Evolutionary conservation across 352 stramenopile species (phyloP).

Genomic region (Globisporangium polare): DNA sequence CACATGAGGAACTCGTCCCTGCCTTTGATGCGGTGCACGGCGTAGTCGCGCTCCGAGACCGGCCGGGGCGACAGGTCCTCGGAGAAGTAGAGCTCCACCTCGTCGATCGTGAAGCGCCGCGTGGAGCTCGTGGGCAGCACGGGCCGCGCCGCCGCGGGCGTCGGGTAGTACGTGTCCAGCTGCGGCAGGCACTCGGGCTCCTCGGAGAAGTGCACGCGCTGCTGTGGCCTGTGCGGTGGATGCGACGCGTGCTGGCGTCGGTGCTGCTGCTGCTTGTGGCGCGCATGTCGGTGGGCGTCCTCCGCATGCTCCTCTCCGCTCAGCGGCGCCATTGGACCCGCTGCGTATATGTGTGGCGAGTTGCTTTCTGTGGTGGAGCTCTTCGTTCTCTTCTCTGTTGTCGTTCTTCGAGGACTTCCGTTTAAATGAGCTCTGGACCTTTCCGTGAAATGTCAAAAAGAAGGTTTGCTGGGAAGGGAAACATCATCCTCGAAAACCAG

Average conservation of each 20-base stretch:
- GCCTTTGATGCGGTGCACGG: constrained; percentile 42
- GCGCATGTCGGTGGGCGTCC: neutral
- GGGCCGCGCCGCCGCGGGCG: constrained; percentile 22
- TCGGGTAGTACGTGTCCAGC: constrained; percentile 45
- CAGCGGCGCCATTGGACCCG: constrained; percentile 1
- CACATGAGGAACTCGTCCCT: constrained; percentile 51
- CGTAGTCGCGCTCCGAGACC: constrained; percentile 33
- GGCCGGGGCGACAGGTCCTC: constrained; percentile 37
- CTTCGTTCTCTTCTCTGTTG: constrained; percentile 1
- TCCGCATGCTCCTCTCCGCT: constrained; percentile 6
- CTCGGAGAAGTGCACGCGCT: constrained; percentile 53
- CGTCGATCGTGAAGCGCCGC: constrained; percentile 52
- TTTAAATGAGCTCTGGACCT: too few relatives aligned
- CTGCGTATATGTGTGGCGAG: neutral
- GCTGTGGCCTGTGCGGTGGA: too few relatives aligned
- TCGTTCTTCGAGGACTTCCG: neutral
- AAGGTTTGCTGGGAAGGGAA: too few relatives aligned
- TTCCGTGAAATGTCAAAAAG: too few relatives aligned
- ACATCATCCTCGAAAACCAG: too few relatives aligned
- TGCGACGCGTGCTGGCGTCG: neutral
- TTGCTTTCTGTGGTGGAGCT: constrained; percentile 5
- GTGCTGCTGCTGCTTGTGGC: neutral
- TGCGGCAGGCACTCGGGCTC: constrained; percentile 28
- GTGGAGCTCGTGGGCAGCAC: constrained; percentile 46
- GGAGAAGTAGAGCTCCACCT: constrained; percentile 63